Evolutionary conservation across 169 alveolate genomes (phyloP).

Genomic region (Eimeria brunetti): DNA sequence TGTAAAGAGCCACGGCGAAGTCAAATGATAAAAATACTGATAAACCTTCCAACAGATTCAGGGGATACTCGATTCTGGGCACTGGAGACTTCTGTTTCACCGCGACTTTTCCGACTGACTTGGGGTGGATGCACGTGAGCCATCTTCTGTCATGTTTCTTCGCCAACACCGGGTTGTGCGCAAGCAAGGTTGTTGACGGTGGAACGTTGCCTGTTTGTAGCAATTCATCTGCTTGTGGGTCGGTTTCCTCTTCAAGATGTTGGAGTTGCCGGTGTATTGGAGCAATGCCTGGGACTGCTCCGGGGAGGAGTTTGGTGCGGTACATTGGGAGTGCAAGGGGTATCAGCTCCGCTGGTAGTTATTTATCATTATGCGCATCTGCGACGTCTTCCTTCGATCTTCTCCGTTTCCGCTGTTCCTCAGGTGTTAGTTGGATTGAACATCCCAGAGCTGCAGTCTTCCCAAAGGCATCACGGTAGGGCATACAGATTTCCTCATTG

Average conservation of each 20-base stretch:
- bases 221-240: neutral
- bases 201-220: neutral
- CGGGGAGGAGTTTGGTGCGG: neutral
- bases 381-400: neutral
- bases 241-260: neutral
- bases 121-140: neutral
- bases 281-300: neutral
- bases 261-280: neutral
- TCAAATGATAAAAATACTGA: no score
- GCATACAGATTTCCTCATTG: neutral
- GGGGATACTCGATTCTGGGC: neutral
- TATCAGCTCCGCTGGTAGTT: neutral
- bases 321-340: neutral
- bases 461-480: neutral
- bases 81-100: neutral
- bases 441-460: neutral
- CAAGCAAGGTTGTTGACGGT: neutral
- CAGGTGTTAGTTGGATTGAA: neutral
- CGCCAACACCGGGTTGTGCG: neutral
- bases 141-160: neutral
- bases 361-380: neutral
- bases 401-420: neutral
- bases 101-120: neutral
- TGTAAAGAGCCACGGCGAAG: no score
- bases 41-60: neutral